Conservation (phyloP, 495 filamentous ascomycete genomes). For the Thermothielavioides terrestris region DNA sequence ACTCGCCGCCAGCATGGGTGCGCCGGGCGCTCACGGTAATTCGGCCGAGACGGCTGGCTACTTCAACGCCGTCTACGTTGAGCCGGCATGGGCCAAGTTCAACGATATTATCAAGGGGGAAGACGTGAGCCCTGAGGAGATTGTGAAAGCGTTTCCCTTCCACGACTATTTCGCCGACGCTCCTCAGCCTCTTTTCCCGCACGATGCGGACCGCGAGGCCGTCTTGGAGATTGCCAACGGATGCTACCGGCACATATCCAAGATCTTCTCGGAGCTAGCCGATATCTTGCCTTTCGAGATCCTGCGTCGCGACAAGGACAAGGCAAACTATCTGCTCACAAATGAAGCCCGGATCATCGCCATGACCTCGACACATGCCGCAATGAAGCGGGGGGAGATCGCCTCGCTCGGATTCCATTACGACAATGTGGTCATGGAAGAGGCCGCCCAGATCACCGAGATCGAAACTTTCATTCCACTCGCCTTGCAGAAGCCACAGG, state of each 20-base stretch:
- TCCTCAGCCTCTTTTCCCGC: constrained; percentile 74
- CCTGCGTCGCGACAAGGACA: constrained; percentile 74
- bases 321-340: constrained; percentile 87
- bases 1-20: constrained; percentile 71
- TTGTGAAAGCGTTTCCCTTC: constrained; percentile 79
- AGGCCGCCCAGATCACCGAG: constrained; percentile 96
- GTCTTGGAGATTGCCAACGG: constrained; percentile 71
- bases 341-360: constrained; percentile 95
- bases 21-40: constrained; percentile 83
- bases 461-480: constrained; percentile 94
- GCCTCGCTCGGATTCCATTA: constrained; percentile 88
- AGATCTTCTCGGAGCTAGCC: constrained; percentile 86
- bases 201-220: constrained; percentile 52
- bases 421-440: constrained; percentile 98
- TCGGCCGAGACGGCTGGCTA: constrained; percentile 96
- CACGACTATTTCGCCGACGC: constrained; percentile 81
- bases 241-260: constrained; percentile 83
- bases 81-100: constrained; percentile 82
- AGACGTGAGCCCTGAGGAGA: constrained; percentile 46
- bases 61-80: constrained; percentile 86
- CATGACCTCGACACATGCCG: constrained; percentile 97
- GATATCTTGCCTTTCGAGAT: constrained; percentile 96
- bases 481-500: constrained; percentile 73
- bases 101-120: constrained; percentile 49
- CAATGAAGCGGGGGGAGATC: constrained; percentile 94